phyloP scores from a whole-genome alignment of 2,329 filamentous ascomycete species.

The Cryphonectria naterciae region DNA sequence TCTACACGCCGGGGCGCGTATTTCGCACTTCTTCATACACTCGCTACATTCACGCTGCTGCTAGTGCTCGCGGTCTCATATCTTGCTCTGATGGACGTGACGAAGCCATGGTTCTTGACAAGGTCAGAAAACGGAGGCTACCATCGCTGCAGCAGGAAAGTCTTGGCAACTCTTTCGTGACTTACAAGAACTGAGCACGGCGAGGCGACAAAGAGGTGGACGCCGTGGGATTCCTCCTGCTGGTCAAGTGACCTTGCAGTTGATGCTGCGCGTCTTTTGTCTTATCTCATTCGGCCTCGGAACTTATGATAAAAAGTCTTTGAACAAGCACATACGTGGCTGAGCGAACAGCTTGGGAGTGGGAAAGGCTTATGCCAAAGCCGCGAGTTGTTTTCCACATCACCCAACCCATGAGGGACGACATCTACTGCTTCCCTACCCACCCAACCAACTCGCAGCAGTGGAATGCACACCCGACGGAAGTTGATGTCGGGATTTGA shows the following conservation, averaged over 20 bases:
- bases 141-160: background rate
- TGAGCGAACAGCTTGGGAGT: background rate
- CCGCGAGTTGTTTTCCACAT: background rate
- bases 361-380: background rate
- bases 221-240: background rate
- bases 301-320: background rate
- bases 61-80: background rate
- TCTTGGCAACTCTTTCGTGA: no score
- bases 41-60: background rate
- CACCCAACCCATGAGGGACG: background rate
- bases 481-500: constrained; percentile 5
- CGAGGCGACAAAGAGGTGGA: background rate
- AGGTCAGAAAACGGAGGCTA: background rate
- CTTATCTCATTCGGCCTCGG: background rate
- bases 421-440: background rate
- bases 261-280: constrained; percentile 10
- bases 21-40: background rate
- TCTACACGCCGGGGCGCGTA: background rate
- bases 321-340: background rate
- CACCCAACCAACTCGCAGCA: background rate
- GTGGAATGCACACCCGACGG: background rate
- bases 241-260: constrained; percentile 21
- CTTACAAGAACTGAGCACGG: background rate
- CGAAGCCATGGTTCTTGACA: background rate
- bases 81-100: background rate